Percentiles rank a stretch among this genome's conserved stretches.
These are phyloP conservation scores for Gossypium mustelinum DNA, from an alignment of 345 rosid genomes.

Conservation along the genomic window DNA sequence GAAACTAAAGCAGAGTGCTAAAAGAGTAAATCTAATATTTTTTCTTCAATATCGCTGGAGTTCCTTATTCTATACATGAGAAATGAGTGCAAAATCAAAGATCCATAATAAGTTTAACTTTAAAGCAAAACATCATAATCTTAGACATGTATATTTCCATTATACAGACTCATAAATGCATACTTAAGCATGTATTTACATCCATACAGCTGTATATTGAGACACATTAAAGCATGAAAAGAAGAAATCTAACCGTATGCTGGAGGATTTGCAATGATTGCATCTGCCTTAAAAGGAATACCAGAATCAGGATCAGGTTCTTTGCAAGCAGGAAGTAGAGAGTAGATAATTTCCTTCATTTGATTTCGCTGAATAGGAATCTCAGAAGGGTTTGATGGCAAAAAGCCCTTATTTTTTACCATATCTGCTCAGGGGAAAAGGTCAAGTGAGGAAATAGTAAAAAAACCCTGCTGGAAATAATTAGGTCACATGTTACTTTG, in stretches of 20 bases:
- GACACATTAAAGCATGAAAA: neutral
- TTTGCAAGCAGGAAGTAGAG: slow-evolving; percentile 90
- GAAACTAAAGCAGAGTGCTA: slow-evolving; percentile 1
- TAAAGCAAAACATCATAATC: neutral
- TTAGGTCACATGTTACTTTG: neutral
- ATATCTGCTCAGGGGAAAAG: slow-evolving; percentile 61
- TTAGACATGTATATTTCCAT: neutral
- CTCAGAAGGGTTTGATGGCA: slow-evolving; percentile 98
- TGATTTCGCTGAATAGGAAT: slow-evolving; percentile 87
- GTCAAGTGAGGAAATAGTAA: slow-evolving; percentile 5
- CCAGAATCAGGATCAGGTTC: slow-evolving; percentile 89
- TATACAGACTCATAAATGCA: neutral
- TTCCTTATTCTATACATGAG: neutral
- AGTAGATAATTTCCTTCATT: slow-evolving; percentile 73
- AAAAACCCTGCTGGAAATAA: neutral
- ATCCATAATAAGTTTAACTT: slow-evolving; percentile 3
- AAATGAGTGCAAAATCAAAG: neutral
- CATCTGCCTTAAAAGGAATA: slow-evolving; percentile 84
- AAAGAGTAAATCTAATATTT: neutral
- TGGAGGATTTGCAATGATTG: slow-evolving; percentile 98
- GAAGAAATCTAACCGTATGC: slow-evolving; percentile 67
- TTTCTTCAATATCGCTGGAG: neutral
- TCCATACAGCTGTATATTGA: neutral
- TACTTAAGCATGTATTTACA: neutral
- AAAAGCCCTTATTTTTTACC: slow-evolving; percentile 98